These are phyloP conservation scores for Chaetomium cochliodes DNA, from an alignment of 495 filamentous ascomycete species.

Conservation along the genomic window DNA sequence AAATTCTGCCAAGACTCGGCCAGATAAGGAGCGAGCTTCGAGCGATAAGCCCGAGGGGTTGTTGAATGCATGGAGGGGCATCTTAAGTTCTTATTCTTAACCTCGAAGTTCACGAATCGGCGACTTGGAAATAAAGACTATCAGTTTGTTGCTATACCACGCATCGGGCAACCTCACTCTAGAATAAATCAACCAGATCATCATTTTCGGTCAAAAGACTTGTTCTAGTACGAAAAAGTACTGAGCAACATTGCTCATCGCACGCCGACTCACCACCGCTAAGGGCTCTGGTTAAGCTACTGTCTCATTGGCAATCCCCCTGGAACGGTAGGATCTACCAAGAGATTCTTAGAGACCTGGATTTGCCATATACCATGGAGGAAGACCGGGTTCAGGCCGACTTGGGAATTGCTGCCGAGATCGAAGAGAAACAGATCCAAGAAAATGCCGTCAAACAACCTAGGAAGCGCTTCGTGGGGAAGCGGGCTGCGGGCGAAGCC, in stretches of 20 bases:
- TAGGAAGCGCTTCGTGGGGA: conserved; percentile 77
- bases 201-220: no score
- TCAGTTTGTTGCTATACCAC: background rate
- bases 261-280: no score
- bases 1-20: conserved; percentile 10
- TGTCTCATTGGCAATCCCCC: no score
- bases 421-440: conserved; percentile 47
- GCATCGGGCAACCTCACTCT: background rate
- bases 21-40: background rate
- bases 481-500: conserved; percentile 53
- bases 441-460: conserved; percentile 53
- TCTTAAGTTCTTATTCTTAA: no score
- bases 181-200: background rate
- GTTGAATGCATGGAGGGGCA: conserved; percentile 7
- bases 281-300: no score
- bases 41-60: background rate
- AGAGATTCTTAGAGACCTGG: background rate
- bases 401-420: conserved; percentile 54
- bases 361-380: conserved; percentile 43
- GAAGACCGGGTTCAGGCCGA: conserved; percentile 53
- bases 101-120: background rate
- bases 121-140: background rate
- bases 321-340: no score
- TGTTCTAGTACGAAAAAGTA: no score
- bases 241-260: no score